Conservation (phyloP, 2,329 filamentous ascomycete species). For the Thelonectria blattea region DNA sequence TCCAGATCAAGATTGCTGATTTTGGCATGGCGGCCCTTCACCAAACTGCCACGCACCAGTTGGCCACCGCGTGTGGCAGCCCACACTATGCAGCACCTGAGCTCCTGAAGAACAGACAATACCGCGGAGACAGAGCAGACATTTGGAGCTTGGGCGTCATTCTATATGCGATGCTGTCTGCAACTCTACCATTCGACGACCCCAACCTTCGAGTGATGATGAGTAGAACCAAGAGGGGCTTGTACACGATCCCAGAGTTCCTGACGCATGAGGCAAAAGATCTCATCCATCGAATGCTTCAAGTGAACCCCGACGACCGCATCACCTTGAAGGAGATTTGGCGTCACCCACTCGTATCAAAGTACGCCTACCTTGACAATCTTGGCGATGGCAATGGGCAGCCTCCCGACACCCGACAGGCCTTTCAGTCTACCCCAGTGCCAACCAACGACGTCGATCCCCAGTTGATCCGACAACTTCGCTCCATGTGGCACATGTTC, state of each 20-base stretch:
- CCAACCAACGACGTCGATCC: constrained; percentile 74
- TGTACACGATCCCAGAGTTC: constrained; percentile 65
- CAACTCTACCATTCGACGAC: constrained; percentile 82
- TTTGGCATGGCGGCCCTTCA: constrained; percentile 96
- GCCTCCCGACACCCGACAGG: constrained; percentile 64
- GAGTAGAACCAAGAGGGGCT: constrained; percentile 62
- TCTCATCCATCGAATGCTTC: constrained; percentile 79
- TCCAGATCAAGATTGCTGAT: constrained; percentile 91
- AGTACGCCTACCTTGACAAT: constrained; percentile 79
- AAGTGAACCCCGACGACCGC: constrained; percentile 77
- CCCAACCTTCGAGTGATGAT: constrained; percentile 68
- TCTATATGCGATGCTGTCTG: constrained; percentile 85
- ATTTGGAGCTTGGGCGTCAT: constrained; percentile 96
- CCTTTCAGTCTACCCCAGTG: constrained; percentile 63
- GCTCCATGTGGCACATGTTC: constrained; percentile 89
- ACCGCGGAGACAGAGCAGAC: constrained; percentile 85
- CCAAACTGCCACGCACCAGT: constrained; percentile 77
- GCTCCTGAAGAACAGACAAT: constrained; percentile 76
- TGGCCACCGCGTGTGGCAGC: constrained; percentile 92
- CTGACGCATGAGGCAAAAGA: constrained; percentile 75
- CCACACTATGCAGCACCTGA: constrained; percentile 97
- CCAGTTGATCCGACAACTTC: constrained; percentile 83
- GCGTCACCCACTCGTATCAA: constrained; percentile 83
- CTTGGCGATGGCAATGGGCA: constrained; percentile 62
- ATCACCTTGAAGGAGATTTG: constrained; percentile 84